phyloP scores from a whole-genome alignment of 2,329 filamentous ascomycete species.

The Phialocephala subalpina region DNA sequence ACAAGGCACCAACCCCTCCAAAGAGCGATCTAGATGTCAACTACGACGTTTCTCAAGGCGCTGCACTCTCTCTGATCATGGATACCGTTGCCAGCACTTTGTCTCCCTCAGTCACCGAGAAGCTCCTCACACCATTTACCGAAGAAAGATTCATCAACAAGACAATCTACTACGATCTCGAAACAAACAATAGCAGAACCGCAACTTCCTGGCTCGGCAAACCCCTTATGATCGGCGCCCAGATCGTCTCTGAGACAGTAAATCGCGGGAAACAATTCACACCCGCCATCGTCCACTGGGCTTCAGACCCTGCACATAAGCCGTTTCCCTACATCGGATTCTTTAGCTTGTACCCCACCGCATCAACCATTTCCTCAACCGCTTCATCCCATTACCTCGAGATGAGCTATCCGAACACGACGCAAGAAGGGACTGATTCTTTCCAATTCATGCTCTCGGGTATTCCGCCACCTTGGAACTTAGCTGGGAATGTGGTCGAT shows the following conservation, averaged over 20 bases:
- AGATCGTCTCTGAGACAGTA: slow-evolving; percentile 47
- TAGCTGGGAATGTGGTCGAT: slow-evolving; percentile 41
- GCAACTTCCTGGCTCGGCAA: slow-evolving; percentile 52
- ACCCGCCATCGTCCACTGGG: slow-evolving; percentile 56
- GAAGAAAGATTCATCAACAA: slow-evolving; percentile 48
- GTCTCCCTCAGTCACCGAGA: slow-evolving; percentile 42
- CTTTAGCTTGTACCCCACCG: slow-evolving; percentile 52
- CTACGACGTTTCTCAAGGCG: slow-evolving; percentile 51
- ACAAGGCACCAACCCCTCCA: slow-evolving; percentile 48
- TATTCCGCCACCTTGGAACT: slow-evolving; percentile 49
- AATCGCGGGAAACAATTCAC: slow-evolving; percentile 52
- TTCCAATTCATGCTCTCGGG: slow-evolving; percentile 51
- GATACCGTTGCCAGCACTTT: slow-evolving; percentile 44
- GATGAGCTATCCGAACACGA: slow-evolving; percentile 51
- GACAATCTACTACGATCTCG: slow-evolving; percentile 47
- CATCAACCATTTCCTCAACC: slow-evolving; percentile 51
- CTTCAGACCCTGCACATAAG: slow-evolving; percentile 48
- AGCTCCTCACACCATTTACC: slow-evolving; percentile 44
- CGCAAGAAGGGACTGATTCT: slow-evolving; percentile 48
- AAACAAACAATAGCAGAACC: slow-evolving; percentile 42
- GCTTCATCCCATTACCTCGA: slow-evolving; percentile 46
- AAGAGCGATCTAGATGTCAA: slow-evolving; percentile 50
- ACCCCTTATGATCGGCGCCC: slow-evolving; percentile 52
- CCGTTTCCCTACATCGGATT: slow-evolving; percentile 50
- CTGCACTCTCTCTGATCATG: slow-evolving; percentile 50